Evolutionary conservation across 2,329 filamentous ascomycete genomes (phyloP).

Genomic region (Claviceps fusiformis): DNA sequence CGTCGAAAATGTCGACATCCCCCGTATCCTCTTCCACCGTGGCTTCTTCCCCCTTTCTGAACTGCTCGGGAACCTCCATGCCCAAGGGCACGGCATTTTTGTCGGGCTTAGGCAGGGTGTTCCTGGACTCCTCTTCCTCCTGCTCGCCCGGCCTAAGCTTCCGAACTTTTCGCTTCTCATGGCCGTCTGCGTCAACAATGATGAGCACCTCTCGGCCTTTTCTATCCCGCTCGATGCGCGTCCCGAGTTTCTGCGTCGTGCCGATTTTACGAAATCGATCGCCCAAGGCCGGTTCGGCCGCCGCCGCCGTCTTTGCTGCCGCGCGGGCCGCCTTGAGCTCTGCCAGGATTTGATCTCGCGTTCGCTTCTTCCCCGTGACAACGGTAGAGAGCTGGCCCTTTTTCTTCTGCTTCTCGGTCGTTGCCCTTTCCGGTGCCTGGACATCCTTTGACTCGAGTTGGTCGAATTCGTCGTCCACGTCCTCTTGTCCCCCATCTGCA

Average conservation of each 20-base stretch:
- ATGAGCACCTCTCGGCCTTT: conserved; percentile 52
- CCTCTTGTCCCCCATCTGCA: conserved; percentile 14
- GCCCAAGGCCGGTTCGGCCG: conserved; percentile 37
- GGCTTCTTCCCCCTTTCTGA: conserved; percentile 31
- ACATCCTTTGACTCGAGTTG: conserved; percentile 42
- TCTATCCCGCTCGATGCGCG: conserved; percentile 46
- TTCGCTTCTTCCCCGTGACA: conserved; percentile 45
- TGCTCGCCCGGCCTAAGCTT: conserved; percentile 30
- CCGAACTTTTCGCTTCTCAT: conserved; percentile 51
- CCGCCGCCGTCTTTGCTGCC: conserved; percentile 38
- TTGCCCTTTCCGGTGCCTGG: conserved; percentile 36
- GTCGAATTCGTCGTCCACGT: conserved; percentile 54
- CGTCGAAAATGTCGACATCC: conserved; percentile 52
- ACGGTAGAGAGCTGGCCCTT: conserved; percentile 47
- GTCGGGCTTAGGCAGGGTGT: conserved; percentile 37
- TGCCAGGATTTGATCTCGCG: conserved; percentile 52
- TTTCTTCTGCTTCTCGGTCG: conserved; percentile 31
- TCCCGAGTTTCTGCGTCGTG: conserved; percentile 35
- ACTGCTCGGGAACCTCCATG: conserved; percentile 52
- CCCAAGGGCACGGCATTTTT: conserved; percentile 44
- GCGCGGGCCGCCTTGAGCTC: conserved; percentile 50
- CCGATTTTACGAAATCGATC: conserved; percentile 54
- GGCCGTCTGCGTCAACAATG: conserved; percentile 51
- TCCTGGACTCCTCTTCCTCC: conserved; percentile 20
- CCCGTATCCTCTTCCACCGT: conserved; percentile 33